Evolutionary conservation across 2,329 filamentous ascomycete species (phyloP), one percentile per base, ranked within the genome.

Genomic region (Calonectria crousiana): DNA sequence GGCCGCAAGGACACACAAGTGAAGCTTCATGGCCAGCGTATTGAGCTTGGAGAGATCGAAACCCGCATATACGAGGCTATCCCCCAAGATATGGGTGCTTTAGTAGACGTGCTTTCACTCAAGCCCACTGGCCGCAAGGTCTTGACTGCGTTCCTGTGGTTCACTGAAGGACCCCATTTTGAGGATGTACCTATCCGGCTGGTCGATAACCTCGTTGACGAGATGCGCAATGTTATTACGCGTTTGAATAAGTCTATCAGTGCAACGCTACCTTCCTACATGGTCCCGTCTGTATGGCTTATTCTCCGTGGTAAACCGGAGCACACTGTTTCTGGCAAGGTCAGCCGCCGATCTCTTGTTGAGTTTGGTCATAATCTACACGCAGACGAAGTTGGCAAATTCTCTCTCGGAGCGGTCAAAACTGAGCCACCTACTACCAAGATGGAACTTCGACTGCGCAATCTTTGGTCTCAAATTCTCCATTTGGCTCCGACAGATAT

Each of bases 1-100:
- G 80, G 81, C 2, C 79, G 82, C 14, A 78, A 80, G 2, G 82
- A 83, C 26, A 62, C 71, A 9, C 81, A 83, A 47, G 72, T 82
- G 65, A 83, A 83, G 70, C 76, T 84, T 18, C 77, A 81, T n/a
- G 82, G 82, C 14, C 78, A 84, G 14, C 79, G 82, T 3, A 67
- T 84, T 30, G 83, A 84, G 71, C 64, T 80, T 0, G 77, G 70
- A 0, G 82, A 84, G 38, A 77, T 84, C 2, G 82, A 83, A 28
- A 72, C 76, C n/a, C 69, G 65, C 2, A 52, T 82, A 2, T 69
- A 72, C 32, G 73, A 47, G 6, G 70, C 77, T 13, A 30, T 64
- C 1, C n/a, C 41, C 6, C 78, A 79, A 6, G 52, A 72, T 8
- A 74, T 81, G 44, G 78, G 77, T 6, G 79, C 70, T 20, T 74